phyloP scores from a whole-genome alignment of 140 eudicot genomes.

The Senecio squalidus region DNA sequence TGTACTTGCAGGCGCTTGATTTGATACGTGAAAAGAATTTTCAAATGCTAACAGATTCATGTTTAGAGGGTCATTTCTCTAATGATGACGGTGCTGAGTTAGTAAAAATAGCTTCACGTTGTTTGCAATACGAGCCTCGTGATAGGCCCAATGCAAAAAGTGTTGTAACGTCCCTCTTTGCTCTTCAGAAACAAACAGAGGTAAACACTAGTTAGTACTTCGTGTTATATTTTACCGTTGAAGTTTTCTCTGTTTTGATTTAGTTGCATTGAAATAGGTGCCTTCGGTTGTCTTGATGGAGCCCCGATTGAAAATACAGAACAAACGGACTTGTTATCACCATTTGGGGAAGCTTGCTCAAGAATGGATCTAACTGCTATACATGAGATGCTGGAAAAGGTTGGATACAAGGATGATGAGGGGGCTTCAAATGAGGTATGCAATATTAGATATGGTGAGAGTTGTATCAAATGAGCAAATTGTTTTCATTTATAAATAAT shows the following conservation, averaged over 20 bases:
- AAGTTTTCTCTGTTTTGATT: background rate
- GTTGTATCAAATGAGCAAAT: too few species aligned
- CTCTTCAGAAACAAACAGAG: slow-evolving; percentile 66
- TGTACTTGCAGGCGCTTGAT: slow-evolving; percentile 54
- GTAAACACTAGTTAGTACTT: too few species aligned
- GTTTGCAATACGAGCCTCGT: slow-evolving; percentile 70
- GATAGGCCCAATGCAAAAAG: slow-evolving; percentile 64
- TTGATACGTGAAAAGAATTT: slow-evolving; percentile 58
- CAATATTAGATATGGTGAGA: background rate
- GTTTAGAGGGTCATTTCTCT: slow-evolving; percentile 64
- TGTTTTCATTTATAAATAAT: background rate
- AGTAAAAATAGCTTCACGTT: slow-evolving; percentile 64
- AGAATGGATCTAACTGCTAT: too few species aligned
- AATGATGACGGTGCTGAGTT: too few species aligned
- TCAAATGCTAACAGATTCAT: too few species aligned
- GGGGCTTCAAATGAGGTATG: slow-evolving; percentile 58
- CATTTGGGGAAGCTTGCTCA: slow-evolving; percentile 55
- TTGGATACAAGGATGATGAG: slow-evolving; percentile 41
- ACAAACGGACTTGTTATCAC: slow-evolving; percentile 17
- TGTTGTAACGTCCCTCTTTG: slow-evolving; percentile 42
- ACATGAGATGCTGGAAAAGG: too few species aligned
- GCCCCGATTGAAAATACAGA: background rate
- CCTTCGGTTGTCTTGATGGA: slow-evolving; percentile 34
- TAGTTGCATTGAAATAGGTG: background rate
- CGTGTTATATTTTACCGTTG: background rate